These are phyloP conservation scores for Cladosporium sp. DNA, from an alignment of 2,329 filamentous ascomycete genomes.

Conservation along the genomic window DNA sequence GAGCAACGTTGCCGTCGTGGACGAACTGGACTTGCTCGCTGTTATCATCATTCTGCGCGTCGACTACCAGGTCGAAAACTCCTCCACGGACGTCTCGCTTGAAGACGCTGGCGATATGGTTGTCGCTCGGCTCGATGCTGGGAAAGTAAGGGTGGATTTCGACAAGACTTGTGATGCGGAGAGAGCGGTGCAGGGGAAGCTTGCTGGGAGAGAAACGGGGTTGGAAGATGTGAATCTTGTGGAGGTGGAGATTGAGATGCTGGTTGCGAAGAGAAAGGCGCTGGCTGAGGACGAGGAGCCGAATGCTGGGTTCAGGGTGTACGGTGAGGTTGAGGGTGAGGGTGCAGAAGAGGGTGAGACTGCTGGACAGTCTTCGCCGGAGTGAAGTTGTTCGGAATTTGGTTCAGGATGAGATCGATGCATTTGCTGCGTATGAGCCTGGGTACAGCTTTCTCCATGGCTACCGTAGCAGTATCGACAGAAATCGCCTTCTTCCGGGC, in stretches of 20 bases:
- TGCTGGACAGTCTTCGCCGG: not conserved
- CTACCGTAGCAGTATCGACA: not conserved
- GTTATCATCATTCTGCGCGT: conserved; percentile 5
- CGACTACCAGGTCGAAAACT: not conserved
- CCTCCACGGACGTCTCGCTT: not conserved
- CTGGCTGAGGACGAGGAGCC: not conserved
- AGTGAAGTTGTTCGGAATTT: not conserved
- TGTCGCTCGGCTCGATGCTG: not conserved
- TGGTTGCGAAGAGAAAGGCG: not conserved
- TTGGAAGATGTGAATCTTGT: not conserved
- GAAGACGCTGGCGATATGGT: conserved; percentile 1
- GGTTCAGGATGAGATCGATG: not conserved
- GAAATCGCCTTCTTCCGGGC: not conserved
- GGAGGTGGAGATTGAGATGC: conserved; percentile 5
- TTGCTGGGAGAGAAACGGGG: not conserved
- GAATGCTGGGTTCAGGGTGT: conserved; percentile 1
- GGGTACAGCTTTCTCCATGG: not conserved
- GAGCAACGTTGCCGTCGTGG: not conserved
- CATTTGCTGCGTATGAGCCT: not conserved
- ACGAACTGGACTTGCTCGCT: not conserved
- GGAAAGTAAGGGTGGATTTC: conserved; percentile 2
- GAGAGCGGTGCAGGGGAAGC: not conserved
- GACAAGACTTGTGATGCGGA: not conserved
- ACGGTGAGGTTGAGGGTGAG: not conserved
- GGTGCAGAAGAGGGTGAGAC: not conserved